Evolutionary conservation across 2,329 filamentous ascomycete genomes (phyloP), one percentile per base, ranked within the genome.

Genomic region (Cordyceps cicadae): DNA sequence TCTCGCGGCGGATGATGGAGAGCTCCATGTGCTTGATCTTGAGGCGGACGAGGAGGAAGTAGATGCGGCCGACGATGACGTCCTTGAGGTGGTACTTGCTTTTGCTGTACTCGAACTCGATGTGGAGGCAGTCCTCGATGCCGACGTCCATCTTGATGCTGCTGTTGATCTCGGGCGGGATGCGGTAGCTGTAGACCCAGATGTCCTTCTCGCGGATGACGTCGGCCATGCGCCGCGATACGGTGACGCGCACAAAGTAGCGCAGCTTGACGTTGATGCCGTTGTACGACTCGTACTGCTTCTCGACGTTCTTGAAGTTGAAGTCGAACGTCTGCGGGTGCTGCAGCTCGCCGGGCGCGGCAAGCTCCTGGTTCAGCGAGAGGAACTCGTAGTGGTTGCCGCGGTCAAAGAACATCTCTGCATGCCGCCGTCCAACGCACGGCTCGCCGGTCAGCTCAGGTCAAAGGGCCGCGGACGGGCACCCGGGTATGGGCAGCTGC

Each of bases 11-110:
- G 73, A 99, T 99, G 69, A 99, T 99, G 66, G 91, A 96, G 64
- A 99, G 79, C 78, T 99, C 94, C 94, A 99, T 99, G 76, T 99
- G 94, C 78, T 97, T 97, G 75, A 99, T 99, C 86, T 99, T 99
- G 74, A 99, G 81, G 70, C 94, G 87, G 64, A 99, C 94, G 54
- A 99, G 83, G 67, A 99, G 78, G 78, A 99, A 99, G 79, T 99
- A 99, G 80, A 99, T 99, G 67, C 95, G 85, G 62, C 94, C 94
- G 60, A 99, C 94, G 67, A 99, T 99, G 65, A 99, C 94, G 74
- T 99, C 94, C 78, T 99, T 99, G 62, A 99, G 84, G 70, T 99
- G 94, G 76, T 99, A 99, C 78, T 97, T 97, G 74, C 88, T 94
- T 81, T 99, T 99, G 76, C 90, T 96, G 79, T 99, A 99, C 77